Conservation (phyloP, 768 basidiomycete species). For the Tremella fuciformis region DNA sequence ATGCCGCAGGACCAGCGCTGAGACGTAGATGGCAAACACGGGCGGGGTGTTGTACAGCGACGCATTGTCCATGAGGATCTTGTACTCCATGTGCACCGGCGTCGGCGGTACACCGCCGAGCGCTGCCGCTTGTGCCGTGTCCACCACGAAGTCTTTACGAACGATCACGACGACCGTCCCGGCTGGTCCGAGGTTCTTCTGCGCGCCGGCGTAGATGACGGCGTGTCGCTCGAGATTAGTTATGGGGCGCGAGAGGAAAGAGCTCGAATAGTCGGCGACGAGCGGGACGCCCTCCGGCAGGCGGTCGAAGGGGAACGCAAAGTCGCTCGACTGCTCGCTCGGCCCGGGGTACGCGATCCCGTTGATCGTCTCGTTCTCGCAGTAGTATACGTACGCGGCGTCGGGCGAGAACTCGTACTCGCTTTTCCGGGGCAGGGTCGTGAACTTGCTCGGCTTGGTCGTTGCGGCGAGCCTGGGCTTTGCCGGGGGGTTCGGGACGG, state of each 20-base stretch:
- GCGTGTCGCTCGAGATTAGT: slow-evolving; percentile 83
- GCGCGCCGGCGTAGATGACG: slow-evolving; percentile 91
- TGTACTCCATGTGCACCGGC: slow-evolving; percentile 78
- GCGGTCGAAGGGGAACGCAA: slow-evolving; percentile 78
- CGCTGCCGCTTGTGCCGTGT: slow-evolving; percentile 72
- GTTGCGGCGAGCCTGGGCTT: slow-evolving; percentile 65
- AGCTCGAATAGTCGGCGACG: slow-evolving; percentile 92
- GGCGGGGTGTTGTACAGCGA: slow-evolving; percentile 92
- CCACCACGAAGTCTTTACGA: slow-evolving; percentile 88
- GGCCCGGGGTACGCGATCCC: slow-evolving; percentile 74
- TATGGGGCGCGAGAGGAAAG: slow-evolving; percentile 94
- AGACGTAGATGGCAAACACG: slow-evolving; percentile 84
- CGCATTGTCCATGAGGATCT: slow-evolving; percentile 68
- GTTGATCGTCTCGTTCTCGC: slow-evolving; percentile 98
- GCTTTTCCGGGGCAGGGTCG: slow-evolving; percentile 71
- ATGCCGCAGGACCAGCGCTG: slow-evolving; percentile 75
- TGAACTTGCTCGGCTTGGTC: slow-evolving; percentile 61
- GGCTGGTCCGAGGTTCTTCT: slow-evolving; percentile 96
- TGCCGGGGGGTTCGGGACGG: slow-evolving; percentile 47
- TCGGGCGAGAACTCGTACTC: slow-evolving; percentile 73
- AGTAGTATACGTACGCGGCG: slow-evolving; percentile 92
- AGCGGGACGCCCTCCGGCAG: slow-evolving; percentile 66
- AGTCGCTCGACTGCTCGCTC: slow-evolving; percentile 52
- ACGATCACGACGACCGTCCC: slow-evolving; percentile 92
- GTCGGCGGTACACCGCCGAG: slow-evolving; percentile 68